Conservation (phyloP, 2,329 filamentous ascomycete species). For the Scedosporium apiospermum region DNA sequence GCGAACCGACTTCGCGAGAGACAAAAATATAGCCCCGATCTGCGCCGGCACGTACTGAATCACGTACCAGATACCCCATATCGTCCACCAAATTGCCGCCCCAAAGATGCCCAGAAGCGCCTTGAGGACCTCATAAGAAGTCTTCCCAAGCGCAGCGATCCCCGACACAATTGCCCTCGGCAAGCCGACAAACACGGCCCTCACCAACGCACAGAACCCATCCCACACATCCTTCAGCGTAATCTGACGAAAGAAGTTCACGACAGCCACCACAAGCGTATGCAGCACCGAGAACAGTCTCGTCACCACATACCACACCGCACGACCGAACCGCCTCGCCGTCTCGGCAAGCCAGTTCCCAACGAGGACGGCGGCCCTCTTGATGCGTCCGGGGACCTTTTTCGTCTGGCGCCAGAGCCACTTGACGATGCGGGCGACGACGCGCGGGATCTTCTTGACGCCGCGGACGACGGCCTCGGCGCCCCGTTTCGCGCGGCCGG, state of each 20-base stretch:
- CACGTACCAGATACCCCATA: slow-evolving; percentile 17
- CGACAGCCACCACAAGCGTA: slow-evolving; percentile 22
- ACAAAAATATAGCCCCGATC: slow-evolving; percentile 21
- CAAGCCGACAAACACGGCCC: slow-evolving; percentile 21
- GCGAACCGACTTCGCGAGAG: slow-evolving; percentile 18
- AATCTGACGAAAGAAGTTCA: slow-evolving; percentile 23
- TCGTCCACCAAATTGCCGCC: slow-evolving; percentile 16
- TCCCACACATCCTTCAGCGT: slow-evolving; percentile 30
- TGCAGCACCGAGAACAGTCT: slow-evolving; percentile 23
- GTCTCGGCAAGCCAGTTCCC: slow-evolving; percentile 20
- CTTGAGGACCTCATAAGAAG: slow-evolving; percentile 18
- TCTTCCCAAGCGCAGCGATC: slow-evolving; percentile 14
- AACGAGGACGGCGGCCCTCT: slow-evolving; percentile 10
- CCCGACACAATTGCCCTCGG: slow-evolving; percentile 18
- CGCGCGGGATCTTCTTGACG: slow-evolving; percentile 15
- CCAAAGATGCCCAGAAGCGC: slow-evolving; percentile 21
- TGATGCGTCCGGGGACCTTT: slow-evolving; percentile 17
- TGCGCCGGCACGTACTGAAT: slow-evolving; percentile 23
- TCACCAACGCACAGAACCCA: slow-evolving; percentile 20
- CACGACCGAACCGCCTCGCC: slow-evolving; percentile 16
- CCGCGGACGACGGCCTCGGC: slow-evolving; percentile 10
- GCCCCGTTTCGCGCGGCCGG: slow-evolving; percentile 14
- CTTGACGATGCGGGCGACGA: slow-evolving; percentile 14
- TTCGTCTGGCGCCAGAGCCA: slow-evolving; percentile 9
- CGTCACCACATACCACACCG: slow-evolving; percentile 15